A percentile compares a stretch with the other conserved stretches of the same genome.
phyloP scores from a whole-genome alignment of 805 yeast genomes.

The Wickerhamiella kurtzmanii region DNA sequence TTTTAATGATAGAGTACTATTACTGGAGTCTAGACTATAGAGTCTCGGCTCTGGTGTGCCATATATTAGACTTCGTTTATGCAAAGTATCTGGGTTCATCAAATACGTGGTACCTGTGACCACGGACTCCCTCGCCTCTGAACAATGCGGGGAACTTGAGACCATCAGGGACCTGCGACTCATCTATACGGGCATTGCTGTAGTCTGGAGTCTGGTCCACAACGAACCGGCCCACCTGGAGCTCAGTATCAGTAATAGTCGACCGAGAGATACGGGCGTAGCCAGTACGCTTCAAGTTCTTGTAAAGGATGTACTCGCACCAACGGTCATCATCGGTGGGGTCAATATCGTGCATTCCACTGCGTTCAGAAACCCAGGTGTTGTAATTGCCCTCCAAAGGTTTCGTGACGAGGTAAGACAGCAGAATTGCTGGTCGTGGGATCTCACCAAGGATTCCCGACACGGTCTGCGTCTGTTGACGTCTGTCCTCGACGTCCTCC shows the following conservation, averaged over 20 bases:
- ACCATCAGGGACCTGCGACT: conserved; percentile 42
- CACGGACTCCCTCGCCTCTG: conserved; percentile 84
- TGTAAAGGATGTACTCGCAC: conserved; percentile 93
- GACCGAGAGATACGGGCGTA: conserved; percentile 90
- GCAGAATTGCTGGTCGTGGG: conserved; percentile 65
- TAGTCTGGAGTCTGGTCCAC: conserved; percentile 36
- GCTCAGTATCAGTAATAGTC: conserved; percentile 91
- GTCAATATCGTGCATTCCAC: conserved; percentile 90
- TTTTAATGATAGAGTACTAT: neutral
- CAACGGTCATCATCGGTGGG: conserved; percentile 81
- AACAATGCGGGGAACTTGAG: conserved; percentile 67
- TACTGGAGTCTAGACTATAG: neutral
- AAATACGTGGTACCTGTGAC: conserved; percentile 87
- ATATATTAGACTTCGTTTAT: conserved; percentile 1
- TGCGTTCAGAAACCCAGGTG: conserved; percentile 69
- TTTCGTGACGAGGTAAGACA: conserved; percentile 80
- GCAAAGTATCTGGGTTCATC: conserved; percentile 74
- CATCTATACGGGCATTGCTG: conserved; percentile 43
- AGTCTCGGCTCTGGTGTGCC: neutral
- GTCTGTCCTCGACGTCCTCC: conserved; percentile 88
- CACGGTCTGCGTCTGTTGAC: conserved; percentile 67
- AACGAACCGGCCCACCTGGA: conserved; percentile 87
- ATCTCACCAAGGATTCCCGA: conserved; percentile 67
- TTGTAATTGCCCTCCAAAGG: conserved; percentile 86
- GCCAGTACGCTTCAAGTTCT: conserved; percentile 73